Percentiles rank a stretch among this genome's conserved stretches.
Conservation (phyloP, 768 basidiomycete species). For the Lentinus tigrinus region DNA sequence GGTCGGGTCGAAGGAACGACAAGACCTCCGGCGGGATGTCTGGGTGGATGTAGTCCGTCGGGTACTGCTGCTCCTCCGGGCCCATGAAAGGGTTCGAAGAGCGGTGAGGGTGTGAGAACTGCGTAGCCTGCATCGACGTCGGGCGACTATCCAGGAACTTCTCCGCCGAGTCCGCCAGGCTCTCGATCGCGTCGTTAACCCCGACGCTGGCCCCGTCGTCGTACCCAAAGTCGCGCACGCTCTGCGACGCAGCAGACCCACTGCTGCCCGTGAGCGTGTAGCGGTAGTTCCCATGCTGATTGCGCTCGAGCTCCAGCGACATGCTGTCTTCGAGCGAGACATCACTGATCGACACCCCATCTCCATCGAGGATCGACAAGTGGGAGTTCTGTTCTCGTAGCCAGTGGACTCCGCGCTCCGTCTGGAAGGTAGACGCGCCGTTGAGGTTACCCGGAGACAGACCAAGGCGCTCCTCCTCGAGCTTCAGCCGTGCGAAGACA, state of each 20-base stretch:
- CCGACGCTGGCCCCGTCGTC: slow-evolving; percentile 44
- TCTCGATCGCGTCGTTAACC: slow-evolving; percentile 23
- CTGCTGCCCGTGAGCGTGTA: slow-evolving; percentile 64
- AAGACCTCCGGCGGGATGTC: slow-evolving; percentile 53
- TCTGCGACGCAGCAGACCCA: slow-evolving; percentile 47
- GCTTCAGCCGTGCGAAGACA: slow-evolving; percentile 53
- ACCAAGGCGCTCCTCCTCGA: slow-evolving; percentile 38
- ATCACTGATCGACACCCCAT: slow-evolving; percentile 55
- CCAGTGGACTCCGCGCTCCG: slow-evolving; percentile 78
- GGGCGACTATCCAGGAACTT: slow-evolving; percentile 46
- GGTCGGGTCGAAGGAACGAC: slow-evolving; percentile 39
- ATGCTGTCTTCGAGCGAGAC: slow-evolving; percentile 42
- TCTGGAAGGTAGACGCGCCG: slow-evolving; percentile 44
- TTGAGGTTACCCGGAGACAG: slow-evolving; percentile 33
- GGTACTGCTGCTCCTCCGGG: slow-evolving; percentile 18
- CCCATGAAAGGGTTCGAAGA: slow-evolving; percentile 14
- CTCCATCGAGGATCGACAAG: slow-evolving; percentile 60
- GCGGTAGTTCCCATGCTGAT: slow-evolving; percentile 70
- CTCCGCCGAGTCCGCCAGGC: slow-evolving; percentile 13
- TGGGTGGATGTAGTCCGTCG: slow-evolving; percentile 28
- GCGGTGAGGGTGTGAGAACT: slow-evolving; percentile 18
- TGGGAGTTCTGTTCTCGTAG: slow-evolving; percentile 78
- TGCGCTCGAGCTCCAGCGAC: slow-evolving; percentile 63
- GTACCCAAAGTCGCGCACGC: slow-evolving; percentile 49
- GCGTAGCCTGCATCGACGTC: slow-evolving; percentile 53